Evolutionary conservation across 2,329 filamentous ascomycete genomes (phyloP), one percentile per base, ranked within the genome.

Genomic region (Blumeriella jaapii): DNA sequence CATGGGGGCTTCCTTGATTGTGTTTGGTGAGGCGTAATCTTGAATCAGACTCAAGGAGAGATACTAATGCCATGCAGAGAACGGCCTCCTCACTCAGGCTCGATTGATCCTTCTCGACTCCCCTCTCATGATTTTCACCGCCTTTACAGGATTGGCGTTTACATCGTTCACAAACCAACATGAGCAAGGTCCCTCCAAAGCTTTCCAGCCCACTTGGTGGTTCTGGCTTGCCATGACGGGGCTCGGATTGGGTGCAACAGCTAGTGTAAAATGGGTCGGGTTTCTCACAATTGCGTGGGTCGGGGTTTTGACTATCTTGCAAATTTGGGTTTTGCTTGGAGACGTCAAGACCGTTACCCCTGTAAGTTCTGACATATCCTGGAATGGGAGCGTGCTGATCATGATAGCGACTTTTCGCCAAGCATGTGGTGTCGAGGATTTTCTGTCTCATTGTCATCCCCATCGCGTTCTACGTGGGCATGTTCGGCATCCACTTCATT

Each of bases 241-340:
- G 50, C 64, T 98, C 27, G 82, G 81, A 23, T 68, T 98, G 32
- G 91, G 91, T 44, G 79, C 89, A 32, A 96, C 91, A 6, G 74
- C 79, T 43, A 96, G 89, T 63, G 87, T 96, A 54, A 98, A 98
- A 67, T 98, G 91, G 91, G 91, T 98, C 55, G 91, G 91, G 32
- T 69, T 98, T 34, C 96, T 98, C 67, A 98, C 91, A 45, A 95
- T 95, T 59, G 91, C 89, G 31, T 98, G 91, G 91, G 85, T 98
- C 48, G 91, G 91, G 44, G 75, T 71, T 60, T 72, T 98, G 62
- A 98, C 91, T 23, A 60, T 89, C 28, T 59, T 98, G 29, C 91
- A 98, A 65, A 73, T 98, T 39, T 98, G 91, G 91, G 78, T 95
- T 48, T 67, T 98, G 37, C 79, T 95, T 25, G 91, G 87, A 45